A percentile compares a stretch with the other conserved stretches of the same genome.
Conservation (phyloP, 805 yeast genomes). For the Pichia nanzhaoensis region DNA sequence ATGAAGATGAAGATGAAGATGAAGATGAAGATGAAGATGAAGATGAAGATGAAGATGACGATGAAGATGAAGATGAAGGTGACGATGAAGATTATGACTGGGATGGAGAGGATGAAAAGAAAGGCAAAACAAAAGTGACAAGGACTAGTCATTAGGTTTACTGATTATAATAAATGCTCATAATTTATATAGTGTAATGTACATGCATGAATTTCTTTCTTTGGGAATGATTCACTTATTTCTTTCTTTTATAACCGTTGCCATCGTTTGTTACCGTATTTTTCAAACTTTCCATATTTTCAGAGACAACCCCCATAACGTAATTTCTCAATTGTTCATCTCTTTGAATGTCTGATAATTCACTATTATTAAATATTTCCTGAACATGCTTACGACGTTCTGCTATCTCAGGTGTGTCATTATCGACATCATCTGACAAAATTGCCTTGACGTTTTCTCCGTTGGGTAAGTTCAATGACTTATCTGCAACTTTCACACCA, state of each 20-base stretch:
- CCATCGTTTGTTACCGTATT: conserved; percentile 7
- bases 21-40: no score
- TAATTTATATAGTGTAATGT: background rate
- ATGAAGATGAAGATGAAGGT: no score
- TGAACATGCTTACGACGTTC: conserved; percentile 60
- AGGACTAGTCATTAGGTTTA: background rate
- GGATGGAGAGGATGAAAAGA: background rate
- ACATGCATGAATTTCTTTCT: background rate
- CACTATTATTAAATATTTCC: conserved; percentile 42
- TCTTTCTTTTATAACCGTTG: conserved; percentile 20
- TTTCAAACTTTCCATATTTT: conserved; percentile 25
- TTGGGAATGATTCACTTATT: conserved; percentile 5
- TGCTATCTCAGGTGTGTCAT: conserved; percentile 35
- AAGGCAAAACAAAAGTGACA: background rate
- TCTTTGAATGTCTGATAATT: conserved; percentile 60
- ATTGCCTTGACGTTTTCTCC: conserved; percentile 50
- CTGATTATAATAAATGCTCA: background rate
- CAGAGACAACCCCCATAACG: conserved; percentile 58
- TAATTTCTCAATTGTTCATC: conserved; percentile 69
- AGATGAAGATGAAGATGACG: no score
- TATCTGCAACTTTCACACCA: background rate
- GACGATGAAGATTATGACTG: no score
- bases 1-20: no score
- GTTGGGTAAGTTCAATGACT: conserved; percentile 22
- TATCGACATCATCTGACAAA: conserved; percentile 30